Base-by-base conservation (phyloP, 768 basidiomycete genomes). In the Lactarius sp. region DNA sequence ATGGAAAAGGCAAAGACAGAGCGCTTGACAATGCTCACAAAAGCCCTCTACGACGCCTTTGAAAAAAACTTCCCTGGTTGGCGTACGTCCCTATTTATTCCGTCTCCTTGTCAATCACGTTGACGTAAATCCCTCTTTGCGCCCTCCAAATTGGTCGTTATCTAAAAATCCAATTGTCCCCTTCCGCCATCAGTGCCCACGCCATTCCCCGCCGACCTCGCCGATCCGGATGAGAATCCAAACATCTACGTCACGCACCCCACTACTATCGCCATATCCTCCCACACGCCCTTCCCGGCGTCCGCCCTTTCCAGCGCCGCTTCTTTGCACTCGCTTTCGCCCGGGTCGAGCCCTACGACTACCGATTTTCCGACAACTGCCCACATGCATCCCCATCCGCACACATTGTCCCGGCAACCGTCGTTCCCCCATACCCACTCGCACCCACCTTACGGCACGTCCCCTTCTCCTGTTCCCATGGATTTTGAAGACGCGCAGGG, bases 231-330 rank as follows among this genome's bases (percentile, higher is more conserved):
- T 27, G 83, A 83, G 7, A 72, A 61, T 37, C 87, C 88, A 9
- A 86, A 88, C 67, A 89, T 91, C 68, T 87, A 80, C 70, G 79
- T 92, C 68, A 91, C 87, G 3, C 85, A 86, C 0, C 87, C 89
- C 3, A 74, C 76, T 0, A 63, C 62, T 27, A 78, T 80, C 3
- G 71, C 81, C 22, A 76, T 62, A 56, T 70, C 41, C 51, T 58
- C 56, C 52, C 74, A 64, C 44, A 16, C 59, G 18, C 49, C 79
- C 80, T 27, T 73, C 79, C 41, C 77, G 77, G 37, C 78, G 80
- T 70, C 57, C 37, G 57, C 71, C 70, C 60, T 75, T 67, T 68
- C 74, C 71, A 33, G 71, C 75, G 31, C 69, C 78, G 66, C 81
- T 80, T 74, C 78, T 3, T 72, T 83, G 66, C 80, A 82, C 69